phyloP scores from a whole-genome alignment of 805 yeast genomes.

The Phaffomyces antillensis region DNA sequence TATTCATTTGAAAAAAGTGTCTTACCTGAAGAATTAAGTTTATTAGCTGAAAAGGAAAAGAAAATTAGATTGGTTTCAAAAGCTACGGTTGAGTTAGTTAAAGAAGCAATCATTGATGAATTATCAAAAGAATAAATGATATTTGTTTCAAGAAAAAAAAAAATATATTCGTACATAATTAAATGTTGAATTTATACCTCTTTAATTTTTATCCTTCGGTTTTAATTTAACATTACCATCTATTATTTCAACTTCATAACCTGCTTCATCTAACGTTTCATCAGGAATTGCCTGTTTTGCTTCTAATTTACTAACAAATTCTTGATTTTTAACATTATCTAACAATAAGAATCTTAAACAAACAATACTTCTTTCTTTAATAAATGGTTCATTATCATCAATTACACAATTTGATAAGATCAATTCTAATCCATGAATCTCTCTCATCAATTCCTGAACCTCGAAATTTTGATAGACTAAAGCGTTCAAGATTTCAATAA shows the following conservation, averaged over 20 bases:
- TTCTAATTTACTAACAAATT: slow-evolving; percentile 68
- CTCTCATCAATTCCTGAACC: slow-evolving; percentile 64
- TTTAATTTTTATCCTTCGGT: slow-evolving; percentile 16
- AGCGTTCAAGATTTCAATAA: slow-evolving; percentile 60
- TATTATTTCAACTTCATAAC: slow-evolving; percentile 65
- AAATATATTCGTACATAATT: too few relatives aligned
- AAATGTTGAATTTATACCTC: too few relatives aligned
- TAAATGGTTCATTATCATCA: slow-evolving; percentile 83
- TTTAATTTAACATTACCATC: slow-evolving; percentile 65
- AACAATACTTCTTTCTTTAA: slow-evolving; percentile 76
- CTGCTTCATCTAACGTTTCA: slow-evolving; percentile 58
- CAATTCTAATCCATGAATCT: slow-evolving; percentile 59
- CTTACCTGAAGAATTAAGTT: slow-evolving; percentile 79
- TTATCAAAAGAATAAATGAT: slow-evolving; percentile 37
- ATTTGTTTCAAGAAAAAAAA: too few relatives aligned
- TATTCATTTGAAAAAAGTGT: slow-evolving; percentile 87
- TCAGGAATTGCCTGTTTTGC: slow-evolving; percentile 61
- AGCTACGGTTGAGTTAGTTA: slow-evolving; percentile 69
- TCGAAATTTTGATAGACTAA: slow-evolving; percentile 43
- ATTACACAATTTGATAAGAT: slow-evolving; percentile 76
- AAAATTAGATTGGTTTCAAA: slow-evolving; percentile 65
- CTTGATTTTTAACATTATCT: slow-evolving; percentile 63
- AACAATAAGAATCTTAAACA: slow-evolving; percentile 66
- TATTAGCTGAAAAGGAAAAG: slow-evolving; percentile 62
- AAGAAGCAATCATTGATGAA: slow-evolving; percentile 68